Evolutionary conservation across 1,139 yeast species (phyloP).

Genomic region (Yamadazyma blattariae): DNA sequence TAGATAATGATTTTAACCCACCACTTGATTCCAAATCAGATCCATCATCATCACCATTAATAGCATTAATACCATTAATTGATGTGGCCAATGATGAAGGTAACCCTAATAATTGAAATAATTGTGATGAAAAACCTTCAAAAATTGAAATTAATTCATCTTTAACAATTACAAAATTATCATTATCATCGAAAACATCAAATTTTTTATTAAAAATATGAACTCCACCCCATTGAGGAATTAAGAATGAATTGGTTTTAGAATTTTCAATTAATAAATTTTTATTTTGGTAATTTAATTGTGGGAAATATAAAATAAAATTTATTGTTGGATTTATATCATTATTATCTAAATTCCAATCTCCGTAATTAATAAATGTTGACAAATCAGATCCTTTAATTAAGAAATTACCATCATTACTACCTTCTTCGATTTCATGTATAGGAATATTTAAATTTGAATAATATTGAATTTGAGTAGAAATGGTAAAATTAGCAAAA

Average conservation of each 20-base stretch:
- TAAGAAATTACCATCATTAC: slow-evolving; percentile 29
- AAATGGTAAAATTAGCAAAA: slow-evolving; percentile 69
- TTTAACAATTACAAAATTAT: slow-evolving; percentile 26
- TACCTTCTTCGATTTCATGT: slow-evolving; percentile 22
- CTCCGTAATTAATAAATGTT: slow-evolving; percentile 73
- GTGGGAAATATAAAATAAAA: slow-evolving; percentile 65
- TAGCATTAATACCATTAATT: no score
- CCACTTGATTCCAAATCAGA: neutral
- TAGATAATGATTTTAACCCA: slow-evolving; percentile 48
- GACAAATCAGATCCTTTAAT: slow-evolving; percentile 50
- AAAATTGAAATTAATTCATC: slow-evolving; percentile 55
- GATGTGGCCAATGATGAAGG: slow-evolving; percentile 12
- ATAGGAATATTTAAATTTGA: slow-evolving; percentile 32
- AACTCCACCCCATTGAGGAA: slow-evolving; percentile 92
- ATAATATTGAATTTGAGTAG: slow-evolving; percentile 76
- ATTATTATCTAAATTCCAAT: slow-evolving; percentile 66
- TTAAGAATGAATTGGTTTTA: slow-evolving; percentile 62
- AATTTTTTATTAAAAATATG: slow-evolving; percentile 45
- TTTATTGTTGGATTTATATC: slow-evolving; percentile 65
- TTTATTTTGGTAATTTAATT: slow-evolving; percentile 33
- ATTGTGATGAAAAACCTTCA: slow-evolving; percentile 72
- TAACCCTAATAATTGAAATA: slow-evolving; percentile 71
- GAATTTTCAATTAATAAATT: slow-evolving; percentile 49
- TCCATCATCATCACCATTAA: neutral
- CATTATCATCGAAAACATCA: slow-evolving; percentile 20